Evolutionary conservation across 1,284 basidiomycete genomes (phyloP), one percentile per base, ranked within the genome.

Genomic region (Trichosporon faecale): DNA sequence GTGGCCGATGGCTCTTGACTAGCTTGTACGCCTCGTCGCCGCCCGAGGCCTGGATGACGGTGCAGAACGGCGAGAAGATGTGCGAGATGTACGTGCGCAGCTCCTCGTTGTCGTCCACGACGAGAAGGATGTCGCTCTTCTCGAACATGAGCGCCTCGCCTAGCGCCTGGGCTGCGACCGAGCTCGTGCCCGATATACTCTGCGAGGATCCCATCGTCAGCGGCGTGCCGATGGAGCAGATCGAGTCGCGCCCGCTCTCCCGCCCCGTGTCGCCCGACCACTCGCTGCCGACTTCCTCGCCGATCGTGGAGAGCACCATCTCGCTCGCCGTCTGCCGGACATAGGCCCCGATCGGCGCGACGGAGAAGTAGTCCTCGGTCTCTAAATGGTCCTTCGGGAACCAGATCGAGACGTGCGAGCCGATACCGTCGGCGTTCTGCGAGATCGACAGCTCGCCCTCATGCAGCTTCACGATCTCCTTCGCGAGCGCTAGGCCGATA

Each of bases 391-490:
- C 29, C 57, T 31, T 31, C 29, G 57, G 57, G 29, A 61, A 61
- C 57, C 27, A 73, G 11, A 67, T 72, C n/a, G 57, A 63, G 11
- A 67, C 70, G 33, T 66, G 31, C n/a, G 18, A 11, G 23, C 65
- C 46, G 33, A 25, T 33, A 40, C 57, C 57, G 29, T 61, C 57
- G 4, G 57, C 57, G 31, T 61, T 61, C 57, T 29, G 57, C 16
- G 29, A 68, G 29, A 85, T 80, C 0, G 76, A 66, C 31, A 86
- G 76, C 1, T 80, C 78, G 2, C 84, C 84, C 6, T 78, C 80
- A 68, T 85, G 83, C 7, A 84, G 74, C 49, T 80, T 82, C 27
- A 85, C 76, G 49, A 85, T 76, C 68, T 84, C 84, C 16, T 75
- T 72, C 0, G 76, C 77, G 1, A 82, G 67, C 70, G 49, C 78